Conservation (phyloP, 1,284 basidiomycete species). For the Vanrija sp. region DNA sequence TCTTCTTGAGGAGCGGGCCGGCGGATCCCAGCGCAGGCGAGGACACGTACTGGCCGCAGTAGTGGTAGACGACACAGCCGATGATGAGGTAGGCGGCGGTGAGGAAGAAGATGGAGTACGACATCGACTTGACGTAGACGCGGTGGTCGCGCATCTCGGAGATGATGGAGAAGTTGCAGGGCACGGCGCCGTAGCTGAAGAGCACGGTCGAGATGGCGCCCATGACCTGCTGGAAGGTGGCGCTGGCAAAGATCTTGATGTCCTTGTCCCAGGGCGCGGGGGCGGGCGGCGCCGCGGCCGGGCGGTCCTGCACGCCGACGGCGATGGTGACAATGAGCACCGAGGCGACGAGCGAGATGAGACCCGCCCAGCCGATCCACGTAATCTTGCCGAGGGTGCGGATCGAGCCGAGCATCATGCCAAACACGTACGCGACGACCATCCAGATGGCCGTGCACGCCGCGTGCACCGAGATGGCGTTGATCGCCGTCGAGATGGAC, state of each 20-base stretch:
- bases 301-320: neutral
- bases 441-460: neutral
- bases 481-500: neutral
- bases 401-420: neutral
- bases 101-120: constrained; percentile 22
- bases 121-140: constrained; percentile 23
- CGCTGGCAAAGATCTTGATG: constrained; percentile 41
- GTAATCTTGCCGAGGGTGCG: neutral
- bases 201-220: constrained; percentile 52
- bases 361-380: neutral
- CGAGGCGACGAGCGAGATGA: neutral
- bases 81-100: constrained; percentile 22
- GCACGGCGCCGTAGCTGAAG: constrained; percentile 47
- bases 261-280: constrained; percentile 36
- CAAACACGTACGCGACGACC: neutral
- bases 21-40: constrained; percentile 42
- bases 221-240: constrained; percentile 40
- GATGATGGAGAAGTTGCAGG: constrained; percentile 25
- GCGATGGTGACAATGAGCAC: neutral
- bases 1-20: constrained; percentile 37
- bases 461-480: neutral
- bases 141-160: constrained; percentile 36
- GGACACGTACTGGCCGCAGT: neutral
- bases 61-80: neutral
- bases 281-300: constrained; percentile 16